These are phyloP conservation scores for Nannochloropsis salina DNA, from an alignment of 108 stramenopile species.

Conservation along the genomic window DNA sequence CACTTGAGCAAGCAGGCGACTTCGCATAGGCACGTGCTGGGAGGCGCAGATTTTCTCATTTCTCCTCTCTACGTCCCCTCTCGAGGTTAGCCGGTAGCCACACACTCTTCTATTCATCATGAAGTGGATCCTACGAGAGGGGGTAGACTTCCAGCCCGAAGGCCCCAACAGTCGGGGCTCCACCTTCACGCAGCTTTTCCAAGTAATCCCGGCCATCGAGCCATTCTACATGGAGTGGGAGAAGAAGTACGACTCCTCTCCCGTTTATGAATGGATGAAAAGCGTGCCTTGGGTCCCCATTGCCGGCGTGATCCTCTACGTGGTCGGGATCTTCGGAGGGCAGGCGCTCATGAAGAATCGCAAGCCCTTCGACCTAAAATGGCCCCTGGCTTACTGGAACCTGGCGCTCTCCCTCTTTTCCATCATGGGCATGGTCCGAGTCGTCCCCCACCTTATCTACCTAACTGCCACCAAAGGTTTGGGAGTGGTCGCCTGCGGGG, in stretches of 20 bases:
- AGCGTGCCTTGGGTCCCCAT: conserved; percentile 35
- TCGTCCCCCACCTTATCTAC: conserved; percentile 48
- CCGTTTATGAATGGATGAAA: conserved; percentile 22
- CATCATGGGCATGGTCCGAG: conserved; percentile 37
- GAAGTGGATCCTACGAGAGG: conserved; percentile 19
- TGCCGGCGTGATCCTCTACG: conserved; percentile 18
- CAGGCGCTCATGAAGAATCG: conserved; percentile 37
- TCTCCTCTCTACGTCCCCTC: no score
- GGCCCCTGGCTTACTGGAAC: conserved; percentile 42
- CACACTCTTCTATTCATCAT: background rate
- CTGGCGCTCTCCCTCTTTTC: conserved; percentile 41
- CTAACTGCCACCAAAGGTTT: conserved; percentile 35
- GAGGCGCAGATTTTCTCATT: no score
- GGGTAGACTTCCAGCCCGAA: background rate
- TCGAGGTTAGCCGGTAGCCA: no score
- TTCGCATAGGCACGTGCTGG: no score
- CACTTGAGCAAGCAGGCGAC: no score
- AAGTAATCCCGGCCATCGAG: background rate
- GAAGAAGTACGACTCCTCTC: conserved; percentile 27
- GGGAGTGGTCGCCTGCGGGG: conserved; percentile 46
- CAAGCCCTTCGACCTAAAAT: conserved; percentile 41
- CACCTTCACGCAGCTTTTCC: background rate
- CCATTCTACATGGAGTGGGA: conserved; percentile 37
- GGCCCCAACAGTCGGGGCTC: conserved; percentile 5
- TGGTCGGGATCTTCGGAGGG: conserved; percentile 36